Base-by-base conservation (phyloP, 768 basidiomycete species). In the Phylloporus rhodoxanthus region DNA sequence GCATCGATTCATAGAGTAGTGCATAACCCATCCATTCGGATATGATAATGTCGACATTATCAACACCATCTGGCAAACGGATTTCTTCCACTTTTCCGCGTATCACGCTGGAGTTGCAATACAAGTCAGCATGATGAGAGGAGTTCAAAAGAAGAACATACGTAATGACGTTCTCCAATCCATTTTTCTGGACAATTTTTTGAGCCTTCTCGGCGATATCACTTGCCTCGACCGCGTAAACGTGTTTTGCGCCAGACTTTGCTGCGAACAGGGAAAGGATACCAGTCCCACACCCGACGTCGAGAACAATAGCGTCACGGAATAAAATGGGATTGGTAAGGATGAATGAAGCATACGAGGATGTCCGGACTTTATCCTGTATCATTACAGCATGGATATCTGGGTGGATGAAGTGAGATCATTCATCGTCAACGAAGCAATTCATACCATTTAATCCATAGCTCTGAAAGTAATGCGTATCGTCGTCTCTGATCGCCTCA, bases 1-100 rank as follows among this genome's bases (percentile, higher is more conserved):
- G 79, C 95, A 99, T 97, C 37, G 87, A 90, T 68, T 99, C 95
- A 67, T 97, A 97, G 19, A 97, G 77, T 20, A 91, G 72, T 1
- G 84, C 85, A 60, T 91, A 91, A 14, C 84, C 92, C 95, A 97
- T 97, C 95, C 95, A 98, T 68, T 99, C 95, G 4, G 91, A 94
- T 44, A 98, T 74, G 66, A 99, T 93, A 51, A 99, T 80, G 65
- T 99, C 95, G 20, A 98, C 95, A 45, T 89, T 74, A 9, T 78
- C 72, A 43, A 85, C 70, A 45, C 70, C 80, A 44, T 84, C 82
- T 2, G 90, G 91, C 1, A 97, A 72, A 7, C 57, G 66, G 50
- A 98, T 85, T 19, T 93, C 83, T 68, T 99, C 95, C 21, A 97
- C 80, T 66, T 95, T 96, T 23, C 91, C 91, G 43, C 77, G 83